Evolutionary conservation across 805 yeast species (phyloP), one percentile per base, ranked within the genome.

Genomic region (Ogataea kodamae): DNA sequence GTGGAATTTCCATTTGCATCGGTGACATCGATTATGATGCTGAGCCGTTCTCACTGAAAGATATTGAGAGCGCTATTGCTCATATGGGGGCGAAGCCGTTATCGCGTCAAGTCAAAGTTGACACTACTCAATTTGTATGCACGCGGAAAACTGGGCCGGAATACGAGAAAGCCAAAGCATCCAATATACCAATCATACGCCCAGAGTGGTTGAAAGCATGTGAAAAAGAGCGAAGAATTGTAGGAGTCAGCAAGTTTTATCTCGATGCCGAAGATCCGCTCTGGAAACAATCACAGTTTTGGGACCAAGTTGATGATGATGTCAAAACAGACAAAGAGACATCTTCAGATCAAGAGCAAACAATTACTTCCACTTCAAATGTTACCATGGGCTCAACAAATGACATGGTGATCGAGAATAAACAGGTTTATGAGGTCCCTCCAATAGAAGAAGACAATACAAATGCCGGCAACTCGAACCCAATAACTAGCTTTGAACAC

Each of bases 201-300:
- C 97, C 98, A 0, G 97, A 92, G 57, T 92, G 97, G 97, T 66
- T 92, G 37, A 81, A 83, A 59, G 96, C 97, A 1, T 92, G 97
- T 64, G 95, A 85, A 49, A 59, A 71, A 25, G 97, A 89, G 53
- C 76, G 92, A 48, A 66, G 96, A 52, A 79, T 92, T 36, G 95
- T 89, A 25, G 96, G 97, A 17, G 98, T 92, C 10, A 72, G 95
- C 51, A 87, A 86, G 46, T 86, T 82, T 48, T 85, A 85, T 53
- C 65, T 82, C 20, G 81, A 78, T 56, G 68, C 76, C 12, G 64
- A 57, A 26, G 62, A 62, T 24, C 57, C 62, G 19, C 61, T 63
- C 34, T 55, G 72, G 54, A 61, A 59, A 29, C 64, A 65, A 28
- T 67, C 66, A 43, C 70, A 67, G 45, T 78, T 76, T 45, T 51